Conservation (phyloP, 352 stramenopile genomes). For the Phytophthora tubulina region DNA sequence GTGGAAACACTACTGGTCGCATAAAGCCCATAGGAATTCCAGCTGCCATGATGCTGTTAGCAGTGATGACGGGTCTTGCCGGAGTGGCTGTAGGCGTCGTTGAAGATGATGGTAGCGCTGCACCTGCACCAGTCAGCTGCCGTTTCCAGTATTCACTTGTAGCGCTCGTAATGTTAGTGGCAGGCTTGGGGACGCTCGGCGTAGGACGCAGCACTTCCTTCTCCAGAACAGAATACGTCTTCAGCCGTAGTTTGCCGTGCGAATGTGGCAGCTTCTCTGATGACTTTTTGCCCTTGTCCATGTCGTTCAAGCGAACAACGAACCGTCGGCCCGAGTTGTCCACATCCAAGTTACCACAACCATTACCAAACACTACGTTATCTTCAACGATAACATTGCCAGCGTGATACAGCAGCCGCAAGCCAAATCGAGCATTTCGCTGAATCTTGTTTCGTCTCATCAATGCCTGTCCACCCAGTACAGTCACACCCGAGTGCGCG, state of each 20-base stretch:
- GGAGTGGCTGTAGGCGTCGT: neutral
- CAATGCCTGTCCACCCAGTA: constrained; percentile 68
- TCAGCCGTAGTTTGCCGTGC: constrained; percentile 57
- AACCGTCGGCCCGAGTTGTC: constrained; percentile 83
- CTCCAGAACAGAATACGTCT: constrained; percentile 49
- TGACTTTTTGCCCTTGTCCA: constrained; percentile 64
- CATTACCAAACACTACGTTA: constrained; percentile 70
- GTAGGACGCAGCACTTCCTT: constrained; percentile 29
- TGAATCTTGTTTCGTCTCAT: constrained; percentile 73
- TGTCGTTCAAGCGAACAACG: constrained; percentile 82
- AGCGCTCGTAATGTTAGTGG: neutral
- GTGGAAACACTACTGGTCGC: constrained; percentile 32
- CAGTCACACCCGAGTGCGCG: constrained; percentile 63
- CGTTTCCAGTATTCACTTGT: constrained; percentile 36
- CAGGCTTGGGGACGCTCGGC: constrained; percentile 1
- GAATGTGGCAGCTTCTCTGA: constrained; percentile 61
- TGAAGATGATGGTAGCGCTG: constrained; percentile 4
- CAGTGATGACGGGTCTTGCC: constrained; percentile 14
- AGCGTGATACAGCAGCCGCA: constrained; percentile 76
- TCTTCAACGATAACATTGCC: constrained; percentile 81
- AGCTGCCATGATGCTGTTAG: constrained; percentile 29
- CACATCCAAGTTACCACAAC: constrained; percentile 77
- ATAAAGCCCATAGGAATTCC: constrained; percentile 44
- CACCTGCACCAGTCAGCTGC: constrained; percentile 3
- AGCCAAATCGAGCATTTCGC: constrained; percentile 73